Evolutionary conservation across 768 basidiomycete species (phyloP), one percentile per base, ranked within the genome.

Genomic region (Lenzites betulinus): DNA sequence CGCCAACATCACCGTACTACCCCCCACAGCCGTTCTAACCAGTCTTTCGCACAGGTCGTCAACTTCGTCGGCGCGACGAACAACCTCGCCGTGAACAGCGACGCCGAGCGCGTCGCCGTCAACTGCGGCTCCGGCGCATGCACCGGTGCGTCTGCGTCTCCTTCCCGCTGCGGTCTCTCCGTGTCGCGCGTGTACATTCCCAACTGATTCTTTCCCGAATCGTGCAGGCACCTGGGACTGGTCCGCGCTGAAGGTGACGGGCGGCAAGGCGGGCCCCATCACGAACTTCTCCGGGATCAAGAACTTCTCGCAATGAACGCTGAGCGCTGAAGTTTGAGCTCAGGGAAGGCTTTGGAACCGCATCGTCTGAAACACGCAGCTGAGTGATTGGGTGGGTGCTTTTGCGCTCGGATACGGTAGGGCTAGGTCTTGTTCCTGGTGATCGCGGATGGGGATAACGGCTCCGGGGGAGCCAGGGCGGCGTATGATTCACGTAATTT

Each of bases 71-170:
- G 74, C 5, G 70, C 74, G 0, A 69, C 70, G 42, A 85, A 77
- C 38, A 75, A 71, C 0, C 69, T 88, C 48, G 63, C 72, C 0
- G 82, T 87, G 23, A 65, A 50, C 28, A 74, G 70, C 54, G 67
- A 68, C 25, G 87, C 83, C 2, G 58, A 78, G 54, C 75, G 70
- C 46, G 78, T 84, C 42, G 81, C 80, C 12, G 78, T 87, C 3
- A 81, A 86, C 67, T 88, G 86, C 64, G 87, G 86, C 48, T 28
- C 38, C 2, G 78, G 76, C 1, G 72, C 81, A 28, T 87, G 85
- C 71, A 74, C 69, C 28, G 83, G 83, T 82, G 64, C 25, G 73
- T 52, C 39, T 49, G 26, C 38, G n/a, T n/a, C n/a, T n/a, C n/a
- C n/a, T n/a, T n/a, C n/a, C n/a, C n/a, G n/a, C n/a, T n/a, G n/a